These are phyloP conservation scores for Holtermannia corniformis DNA, from an alignment of 768 basidiomycete species.

Conservation along the genomic window DNA sequence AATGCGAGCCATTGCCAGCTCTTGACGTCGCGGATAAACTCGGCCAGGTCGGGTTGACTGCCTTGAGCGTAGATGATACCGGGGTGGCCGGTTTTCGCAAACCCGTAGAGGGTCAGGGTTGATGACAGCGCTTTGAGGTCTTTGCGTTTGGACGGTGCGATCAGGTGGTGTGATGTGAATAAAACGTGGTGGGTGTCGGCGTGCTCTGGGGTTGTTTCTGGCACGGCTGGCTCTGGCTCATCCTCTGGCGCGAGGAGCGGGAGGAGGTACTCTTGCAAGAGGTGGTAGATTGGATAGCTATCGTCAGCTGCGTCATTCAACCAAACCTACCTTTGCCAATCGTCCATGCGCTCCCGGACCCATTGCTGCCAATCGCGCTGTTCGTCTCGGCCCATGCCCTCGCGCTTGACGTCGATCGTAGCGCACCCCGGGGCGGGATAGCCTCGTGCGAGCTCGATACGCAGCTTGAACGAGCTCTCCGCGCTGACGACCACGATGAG, in stretches of 20 bases:
- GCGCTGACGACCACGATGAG: constrained; percentile 16
- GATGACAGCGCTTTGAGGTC: constrained; percentile 52
- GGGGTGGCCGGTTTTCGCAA: constrained; percentile 66
- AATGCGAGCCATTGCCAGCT: constrained; percentile 72
- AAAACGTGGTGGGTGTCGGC: constrained; percentile 50
- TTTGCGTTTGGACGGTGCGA: constrained; percentile 48
- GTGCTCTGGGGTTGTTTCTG: not conserved
- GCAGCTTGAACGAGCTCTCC: constrained; percentile 29
- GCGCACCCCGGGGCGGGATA: constrained; percentile 28
- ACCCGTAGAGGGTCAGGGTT: constrained; percentile 52
- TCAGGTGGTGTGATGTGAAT: constrained; percentile 61
- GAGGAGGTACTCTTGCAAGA: constrained; percentile 53
- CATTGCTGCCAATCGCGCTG: constrained; percentile 24
- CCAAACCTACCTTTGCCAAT: constrained; percentile 38
- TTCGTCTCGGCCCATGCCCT: constrained; percentile 31
- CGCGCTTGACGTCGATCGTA: constrained; percentile 22
- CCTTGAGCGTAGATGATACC: constrained; percentile 68
- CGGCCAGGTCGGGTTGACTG: constrained; percentile 48
- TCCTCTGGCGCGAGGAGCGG: constrained; percentile 44
- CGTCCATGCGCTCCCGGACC: constrained; percentile 22
- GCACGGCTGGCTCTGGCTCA: not conserved
- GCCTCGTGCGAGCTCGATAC: constrained; percentile 8
- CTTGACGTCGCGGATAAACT: constrained; percentile 59
- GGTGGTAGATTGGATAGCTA: constrained; percentile 57
- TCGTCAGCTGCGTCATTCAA: constrained; percentile 36